These are phyloP conservation scores for Cyclotella atomus DNA, from an alignment of 108 stramenopile genomes.

Conservation along the genomic window DNA sequence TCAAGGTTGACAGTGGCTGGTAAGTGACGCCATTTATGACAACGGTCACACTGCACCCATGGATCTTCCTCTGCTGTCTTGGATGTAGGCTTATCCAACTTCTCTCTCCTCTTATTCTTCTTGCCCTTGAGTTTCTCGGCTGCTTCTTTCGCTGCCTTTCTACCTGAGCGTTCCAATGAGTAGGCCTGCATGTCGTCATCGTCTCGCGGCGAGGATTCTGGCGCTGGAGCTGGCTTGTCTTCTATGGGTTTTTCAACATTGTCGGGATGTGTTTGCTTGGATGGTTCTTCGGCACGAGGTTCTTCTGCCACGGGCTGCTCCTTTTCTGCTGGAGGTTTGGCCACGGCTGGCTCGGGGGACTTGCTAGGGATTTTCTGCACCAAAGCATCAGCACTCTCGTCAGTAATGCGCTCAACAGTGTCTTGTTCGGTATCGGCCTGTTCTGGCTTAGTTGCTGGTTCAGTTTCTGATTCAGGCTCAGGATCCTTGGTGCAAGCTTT, in stretches of 20 bases:
- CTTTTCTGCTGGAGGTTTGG: too few species aligned
- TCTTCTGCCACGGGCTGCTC: not conserved
- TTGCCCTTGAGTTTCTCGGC: conserved; percentile 64
- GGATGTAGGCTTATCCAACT: not conserved
- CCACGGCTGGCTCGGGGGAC: too few species aligned
- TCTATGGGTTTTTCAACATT: not conserved
- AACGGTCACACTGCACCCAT: conserved; percentile 91
- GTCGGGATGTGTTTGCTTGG: not conserved
- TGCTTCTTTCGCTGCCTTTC: conserved; percentile 72
- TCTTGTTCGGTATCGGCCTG: not conserved
- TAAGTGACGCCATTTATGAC: conserved; percentile 87
- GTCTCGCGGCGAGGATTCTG: conserved; percentile 9
- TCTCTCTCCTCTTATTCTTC: conserved; percentile 62
- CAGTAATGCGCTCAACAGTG: too few species aligned
- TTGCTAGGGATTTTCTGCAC: too few species aligned
- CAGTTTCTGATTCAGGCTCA: not conserved
- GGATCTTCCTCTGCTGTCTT: conserved; percentile 55
- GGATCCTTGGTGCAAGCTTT: too few species aligned
- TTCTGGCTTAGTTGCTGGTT: not conserved
- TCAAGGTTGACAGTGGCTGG: conserved; percentile 65
- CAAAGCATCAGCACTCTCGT: too few species aligned
- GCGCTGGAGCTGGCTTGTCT: not conserved
- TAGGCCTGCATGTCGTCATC: conserved; percentile 19
- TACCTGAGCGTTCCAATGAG: conserved; percentile 55
- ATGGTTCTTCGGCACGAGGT: not conserved